Conservation (phyloP, 192 early-diverging fungal genomes). For the Backusella macrospora region DNA sequence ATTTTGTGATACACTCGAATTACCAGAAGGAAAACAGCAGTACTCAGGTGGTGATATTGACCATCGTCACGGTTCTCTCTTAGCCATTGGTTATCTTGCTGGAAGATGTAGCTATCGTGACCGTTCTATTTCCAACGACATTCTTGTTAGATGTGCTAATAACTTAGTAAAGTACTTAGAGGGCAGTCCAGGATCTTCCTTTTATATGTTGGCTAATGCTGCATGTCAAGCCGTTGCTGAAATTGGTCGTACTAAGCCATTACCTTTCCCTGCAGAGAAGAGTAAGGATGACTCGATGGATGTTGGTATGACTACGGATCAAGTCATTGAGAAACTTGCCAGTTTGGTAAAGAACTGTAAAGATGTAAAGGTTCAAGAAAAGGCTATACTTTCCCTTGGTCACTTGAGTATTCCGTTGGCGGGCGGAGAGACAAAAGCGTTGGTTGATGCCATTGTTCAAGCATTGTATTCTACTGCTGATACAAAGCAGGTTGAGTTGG, state of each 20-base stretch:
- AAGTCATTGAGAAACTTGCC: slow-evolving; percentile 37
- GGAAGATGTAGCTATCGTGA: slow-evolving; percentile 65
- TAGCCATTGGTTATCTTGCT: slow-evolving; percentile 73
- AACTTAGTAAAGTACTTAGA: slow-evolving; percentile 55
- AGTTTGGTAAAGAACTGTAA: slow-evolving; percentile 60
- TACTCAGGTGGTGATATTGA: slow-evolving; percentile 43
- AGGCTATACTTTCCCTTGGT: slow-evolving; percentile 66
- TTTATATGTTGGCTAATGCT: slow-evolving; percentile 55
- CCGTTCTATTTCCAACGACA: slow-evolving; percentile 36
- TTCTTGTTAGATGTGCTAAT: slow-evolving; percentile 45
- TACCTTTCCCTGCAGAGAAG: slow-evolving; percentile 39
- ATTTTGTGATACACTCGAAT: slow-evolving; percentile 26
- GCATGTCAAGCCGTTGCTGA: slow-evolving; percentile 75
- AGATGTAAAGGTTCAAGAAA: slow-evolving; percentile 81
- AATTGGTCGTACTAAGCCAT: slow-evolving; percentile 60
- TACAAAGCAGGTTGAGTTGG: slow-evolving; percentile 81
- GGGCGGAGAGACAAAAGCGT: neutral
- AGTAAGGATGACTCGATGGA: slow-evolving; percentile 25
- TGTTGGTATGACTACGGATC: slow-evolving; percentile 16
- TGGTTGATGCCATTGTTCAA: slow-evolving; percentile 41
- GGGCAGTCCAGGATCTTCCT: slow-evolving; percentile 37
- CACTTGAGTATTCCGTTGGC: slow-evolving; percentile 60
- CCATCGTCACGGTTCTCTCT: slow-evolving; percentile 63
- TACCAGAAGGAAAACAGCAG: slow-evolving; percentile 26
- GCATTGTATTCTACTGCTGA: slow-evolving; percentile 42